A percentile compares a stretch with the other conserved stretches of the same genome.
Evolutionary conservation across 164 flowering plant species (phyloP).

Genomic region (Sextonia rubra): DNA sequence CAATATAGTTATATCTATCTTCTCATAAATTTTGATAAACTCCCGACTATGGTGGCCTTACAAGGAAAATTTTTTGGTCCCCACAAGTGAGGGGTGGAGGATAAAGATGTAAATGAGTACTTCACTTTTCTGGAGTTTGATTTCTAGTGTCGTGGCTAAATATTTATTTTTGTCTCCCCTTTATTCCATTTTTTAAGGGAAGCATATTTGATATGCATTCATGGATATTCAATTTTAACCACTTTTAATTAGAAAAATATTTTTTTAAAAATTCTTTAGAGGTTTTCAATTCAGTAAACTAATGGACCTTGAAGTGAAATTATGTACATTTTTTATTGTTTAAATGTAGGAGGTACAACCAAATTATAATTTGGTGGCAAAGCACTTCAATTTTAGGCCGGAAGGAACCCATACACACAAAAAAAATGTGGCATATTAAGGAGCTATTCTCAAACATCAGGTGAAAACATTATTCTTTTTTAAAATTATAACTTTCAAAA

Average conservation of each 20-base stretch:
- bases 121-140: not conserved
- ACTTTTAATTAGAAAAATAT: too few relatives aligned
- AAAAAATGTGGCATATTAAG: not conserved
- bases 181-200: not conserved
- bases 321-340: not conserved
- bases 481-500: too few relatives aligned
- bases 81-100: too few relatives aligned
- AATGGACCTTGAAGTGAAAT: not conserved
- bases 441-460: not conserved
- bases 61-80: too few relatives aligned
- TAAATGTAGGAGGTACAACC: not conserved
- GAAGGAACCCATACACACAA: not conserved
- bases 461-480: too few relatives aligned
- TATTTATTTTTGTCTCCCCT: not conserved
- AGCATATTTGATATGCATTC: not conserved
- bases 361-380: too few relatives aligned
- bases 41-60: too few relatives aligned
- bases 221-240: too few relatives aligned
- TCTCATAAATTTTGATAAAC: too few relatives aligned
- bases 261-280: not conserved
- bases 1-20: too few relatives aligned
- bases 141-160: not conserved
- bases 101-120: not conserved
- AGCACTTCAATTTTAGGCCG: not conserved
- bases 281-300: not conserved